Percentiles rank a stretch among this genome's conserved stretches.
These are phyloP conservation scores for Penicillium silybi DNA, from an alignment of 495 filamentous ascomycete genomes.

Conservation along the genomic window DNA sequence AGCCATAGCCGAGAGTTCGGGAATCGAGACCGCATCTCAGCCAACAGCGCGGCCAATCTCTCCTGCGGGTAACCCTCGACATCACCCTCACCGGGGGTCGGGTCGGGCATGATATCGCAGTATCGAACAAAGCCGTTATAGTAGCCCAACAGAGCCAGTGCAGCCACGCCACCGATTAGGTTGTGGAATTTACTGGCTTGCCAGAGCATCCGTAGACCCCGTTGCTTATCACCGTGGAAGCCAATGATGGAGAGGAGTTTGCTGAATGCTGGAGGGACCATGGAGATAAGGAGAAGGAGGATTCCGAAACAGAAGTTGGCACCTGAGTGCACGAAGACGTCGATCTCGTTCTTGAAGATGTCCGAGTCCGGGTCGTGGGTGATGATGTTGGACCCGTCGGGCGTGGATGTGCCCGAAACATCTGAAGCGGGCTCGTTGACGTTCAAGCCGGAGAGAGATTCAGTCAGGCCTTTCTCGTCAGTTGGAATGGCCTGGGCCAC, in stretches of 20 bases:
- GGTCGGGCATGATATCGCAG: slow-evolving; percentile 77
- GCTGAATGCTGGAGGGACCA: slow-evolving; percentile 86
- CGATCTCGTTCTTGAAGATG: slow-evolving; percentile 64
- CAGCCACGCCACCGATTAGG: slow-evolving; percentile 87
- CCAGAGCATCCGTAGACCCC: slow-evolving; percentile 85
- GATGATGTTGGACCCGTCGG: slow-evolving; percentile 27
- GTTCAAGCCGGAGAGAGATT: slow-evolving; percentile 32
- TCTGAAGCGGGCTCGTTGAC: slow-evolving; percentile 15
- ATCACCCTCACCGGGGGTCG: slow-evolving; percentile 46
- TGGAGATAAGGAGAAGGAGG: slow-evolving; percentile 76
- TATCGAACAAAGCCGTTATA: slow-evolving; percentile 84
- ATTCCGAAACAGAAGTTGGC: slow-evolving; percentile 86
- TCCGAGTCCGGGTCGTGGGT: slow-evolving; percentile 49
- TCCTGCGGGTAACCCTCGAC: slow-evolving; percentile 69
- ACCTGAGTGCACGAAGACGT: slow-evolving; percentile 85
- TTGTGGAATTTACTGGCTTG: slow-evolving; percentile 83
- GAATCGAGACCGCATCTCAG: slow-evolving; percentile 70
- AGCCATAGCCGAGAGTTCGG: slow-evolving; percentile 83
- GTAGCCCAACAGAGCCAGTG: slow-evolving; percentile 73
- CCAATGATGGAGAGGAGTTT: slow-evolving; percentile 84
- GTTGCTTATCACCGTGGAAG: slow-evolving; percentile 84
- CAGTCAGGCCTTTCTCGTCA: slow-evolving; percentile 19
- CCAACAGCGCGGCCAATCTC: slow-evolving; percentile 63
- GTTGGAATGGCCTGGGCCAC: background rate
- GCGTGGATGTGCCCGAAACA: slow-evolving; percentile 18